Evolutionary conservation across 441 rosid genomes (phyloP).

Genomic region (Pelargonium myrrhifolium): DNA sequence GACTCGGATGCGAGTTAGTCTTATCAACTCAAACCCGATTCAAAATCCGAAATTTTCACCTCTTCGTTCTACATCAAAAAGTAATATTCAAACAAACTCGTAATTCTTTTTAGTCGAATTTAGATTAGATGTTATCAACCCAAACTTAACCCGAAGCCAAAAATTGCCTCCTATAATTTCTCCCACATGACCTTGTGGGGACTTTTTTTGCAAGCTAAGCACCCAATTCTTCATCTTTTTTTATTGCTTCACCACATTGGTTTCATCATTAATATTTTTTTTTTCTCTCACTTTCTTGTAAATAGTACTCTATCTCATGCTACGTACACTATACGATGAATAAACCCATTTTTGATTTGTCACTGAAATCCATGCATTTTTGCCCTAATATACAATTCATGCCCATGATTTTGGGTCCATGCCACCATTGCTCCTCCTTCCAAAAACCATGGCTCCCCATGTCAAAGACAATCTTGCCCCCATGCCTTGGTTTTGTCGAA

Average conservation of each 20-base stretch:
- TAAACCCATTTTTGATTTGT: slow-evolving; percentile 23
- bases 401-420: neutral
- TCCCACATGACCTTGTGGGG: too few species aligned
- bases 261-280: neutral
- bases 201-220: slow-evolving; percentile 31
- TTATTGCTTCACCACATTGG: slow-evolving; percentile 23
- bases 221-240: slow-evolving; percentile 17
- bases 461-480: neutral
- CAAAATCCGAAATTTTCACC: too few species aligned
- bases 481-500: neutral
- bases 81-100: too few species aligned
- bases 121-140: too few species aligned
- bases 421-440: neutral
- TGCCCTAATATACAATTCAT: neutral
- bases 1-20: too few species aligned
- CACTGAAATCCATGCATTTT: slow-evolving; percentile 38
- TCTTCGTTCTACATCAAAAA: too few species aligned
- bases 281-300: neutral
- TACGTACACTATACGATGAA: slow-evolving; percentile 33
- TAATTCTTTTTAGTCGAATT: too few species aligned
- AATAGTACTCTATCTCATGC: slow-evolving; percentile 9
- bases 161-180: too few species aligned
- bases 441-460: slow-evolving; percentile 1
- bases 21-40: too few species aligned
- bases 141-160: too few species aligned